Conservation (phyloP, 306 rosid species). For the Quercus mongolica region DNA sequence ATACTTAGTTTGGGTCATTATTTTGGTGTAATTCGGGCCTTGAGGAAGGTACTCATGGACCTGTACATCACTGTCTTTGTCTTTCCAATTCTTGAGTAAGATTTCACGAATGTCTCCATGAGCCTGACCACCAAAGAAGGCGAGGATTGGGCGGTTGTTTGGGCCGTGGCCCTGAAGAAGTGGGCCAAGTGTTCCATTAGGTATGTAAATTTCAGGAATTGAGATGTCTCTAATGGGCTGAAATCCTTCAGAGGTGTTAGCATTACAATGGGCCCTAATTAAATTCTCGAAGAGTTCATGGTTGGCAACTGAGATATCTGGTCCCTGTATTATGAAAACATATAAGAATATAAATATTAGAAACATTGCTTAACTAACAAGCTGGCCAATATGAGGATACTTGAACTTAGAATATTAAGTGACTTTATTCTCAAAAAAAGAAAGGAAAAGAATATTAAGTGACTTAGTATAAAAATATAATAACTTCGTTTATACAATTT, state of each 20-base stretch:
- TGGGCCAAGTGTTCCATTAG: constrained; percentile 46
- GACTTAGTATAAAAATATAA: no score
- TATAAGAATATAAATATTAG: not conserved
- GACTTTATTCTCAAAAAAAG: no score
- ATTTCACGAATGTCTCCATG: constrained; percentile 55
- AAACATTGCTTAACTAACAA: not conserved
- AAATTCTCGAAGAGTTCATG: constrained; percentile 50
- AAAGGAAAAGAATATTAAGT: no score
- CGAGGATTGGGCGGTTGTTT: constrained; percentile 35
- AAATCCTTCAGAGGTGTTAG: constrained; percentile 75
- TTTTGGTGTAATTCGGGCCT: constrained; percentile 45
- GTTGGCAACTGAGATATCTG: constrained; percentile 49
- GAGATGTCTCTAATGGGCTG: constrained; percentile 55
- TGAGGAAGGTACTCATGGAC: constrained; percentile 59
- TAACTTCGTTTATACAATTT: no score
- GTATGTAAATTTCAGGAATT: constrained; percentile 59
- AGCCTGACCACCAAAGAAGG: constrained; percentile 66
- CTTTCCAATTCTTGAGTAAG: constrained; percentile 59
- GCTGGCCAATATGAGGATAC: not conserved
- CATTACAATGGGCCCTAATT: constrained; percentile 67
- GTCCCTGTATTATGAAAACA: constrained; percentile 44
- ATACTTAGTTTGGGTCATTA: constrained; percentile 60
- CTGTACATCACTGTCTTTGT: constrained; percentile 49
- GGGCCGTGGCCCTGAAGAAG: constrained; percentile 26
- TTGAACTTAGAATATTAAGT: no score